phyloP scores from a whole-genome alignment of 805 yeast species.

The Yamadazyma kitorensis region DNA sequence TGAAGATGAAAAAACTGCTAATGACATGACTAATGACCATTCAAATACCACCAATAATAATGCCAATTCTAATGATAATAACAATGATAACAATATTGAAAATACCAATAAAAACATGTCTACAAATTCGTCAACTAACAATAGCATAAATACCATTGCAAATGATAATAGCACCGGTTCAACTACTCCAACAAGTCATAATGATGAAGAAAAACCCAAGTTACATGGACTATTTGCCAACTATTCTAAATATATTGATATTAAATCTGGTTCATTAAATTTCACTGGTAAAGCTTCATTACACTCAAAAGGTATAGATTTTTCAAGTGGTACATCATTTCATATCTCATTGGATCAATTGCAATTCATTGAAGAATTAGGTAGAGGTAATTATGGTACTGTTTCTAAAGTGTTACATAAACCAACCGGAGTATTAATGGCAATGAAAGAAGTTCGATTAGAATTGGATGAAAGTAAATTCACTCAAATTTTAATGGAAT shows the following conservation, averaged over 20 bases:
- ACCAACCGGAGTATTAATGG: conserved; percentile 91
- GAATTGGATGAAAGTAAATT: conserved; percentile 94
- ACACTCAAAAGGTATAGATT: conserved; percentile 89
- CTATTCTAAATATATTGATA: conserved; percentile 84
- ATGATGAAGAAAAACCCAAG: conserved; percentile 24
- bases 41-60: neutral
- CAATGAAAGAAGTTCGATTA: conserved; percentile 93
- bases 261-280: conserved; percentile 86
- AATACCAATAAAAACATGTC: conserved; percentile 5
- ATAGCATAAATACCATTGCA: neutral
- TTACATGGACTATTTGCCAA: conserved; percentile 71
- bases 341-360: conserved; percentile 82
- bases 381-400: conserved; percentile 95
- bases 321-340: conserved; percentile 83
- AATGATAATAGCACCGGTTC: neutral
- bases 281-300: conserved; percentile 92
- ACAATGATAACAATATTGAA: conserved; percentile 1
- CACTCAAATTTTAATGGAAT: conserved; percentile 92
- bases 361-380: conserved; percentile 81
- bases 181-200: conserved; percentile 5
- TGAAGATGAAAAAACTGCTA: conserved; percentile 8
- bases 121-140: too few species aligned
- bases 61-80: neutral
- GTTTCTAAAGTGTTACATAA: conserved; percentile 90
- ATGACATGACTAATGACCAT: neutral